Evolutionary conservation across 2,329 filamentous ascomycete genomes (phyloP).

Genomic region (Coniella vitis): DNA sequence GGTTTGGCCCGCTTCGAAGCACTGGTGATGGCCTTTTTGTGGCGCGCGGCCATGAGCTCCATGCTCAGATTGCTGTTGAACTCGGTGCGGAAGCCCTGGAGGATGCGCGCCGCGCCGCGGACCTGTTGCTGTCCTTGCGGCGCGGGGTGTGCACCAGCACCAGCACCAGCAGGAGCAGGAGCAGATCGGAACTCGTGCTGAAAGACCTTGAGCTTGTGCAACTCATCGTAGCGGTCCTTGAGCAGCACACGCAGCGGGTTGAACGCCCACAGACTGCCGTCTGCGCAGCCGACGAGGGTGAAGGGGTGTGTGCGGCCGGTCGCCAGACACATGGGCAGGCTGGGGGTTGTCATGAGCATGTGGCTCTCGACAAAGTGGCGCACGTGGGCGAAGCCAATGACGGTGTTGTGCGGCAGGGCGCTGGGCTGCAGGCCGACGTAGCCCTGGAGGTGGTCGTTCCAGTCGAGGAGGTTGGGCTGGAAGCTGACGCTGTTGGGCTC

Average conservation of each 20-base stretch:
- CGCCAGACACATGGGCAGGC: constrained; percentile 43
- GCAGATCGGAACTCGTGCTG: constrained; percentile 45
- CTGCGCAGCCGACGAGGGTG: constrained; percentile 44
- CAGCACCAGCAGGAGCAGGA: too few relatives aligned
- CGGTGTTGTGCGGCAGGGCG: constrained; percentile 44
- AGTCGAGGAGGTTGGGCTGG: constrained; percentile 46
- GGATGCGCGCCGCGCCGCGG: constrained; percentile 43
- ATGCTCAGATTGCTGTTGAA: constrained; percentile 40
- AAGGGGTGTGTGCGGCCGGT: constrained; percentile 46
- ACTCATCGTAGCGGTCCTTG: constrained; percentile 31
- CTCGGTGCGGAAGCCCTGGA: constrained; percentile 46
- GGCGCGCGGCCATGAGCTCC: constrained; percentile 27
- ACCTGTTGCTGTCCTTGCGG: constrained; percentile 19
- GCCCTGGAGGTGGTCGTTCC: constrained; percentile 49
- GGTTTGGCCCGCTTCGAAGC: constrained; percentile 26
- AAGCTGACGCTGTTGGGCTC: constrained; percentile 40
- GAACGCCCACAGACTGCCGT: constrained; percentile 45
- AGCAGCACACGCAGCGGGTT: constrained; percentile 39
- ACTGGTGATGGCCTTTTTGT: constrained; percentile 29
- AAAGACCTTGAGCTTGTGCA: constrained; percentile 39
- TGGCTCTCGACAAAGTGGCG: constrained; percentile 47
- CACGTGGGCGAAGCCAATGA: constrained; percentile 46
- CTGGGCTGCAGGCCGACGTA: constrained; percentile 48
- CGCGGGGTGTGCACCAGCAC: too few relatives aligned
- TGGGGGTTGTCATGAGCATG: constrained; percentile 44